phyloP scores from a whole-genome alignment of 2,329 filamentous ascomycete genomes.

The Phoma sp. region DNA sequence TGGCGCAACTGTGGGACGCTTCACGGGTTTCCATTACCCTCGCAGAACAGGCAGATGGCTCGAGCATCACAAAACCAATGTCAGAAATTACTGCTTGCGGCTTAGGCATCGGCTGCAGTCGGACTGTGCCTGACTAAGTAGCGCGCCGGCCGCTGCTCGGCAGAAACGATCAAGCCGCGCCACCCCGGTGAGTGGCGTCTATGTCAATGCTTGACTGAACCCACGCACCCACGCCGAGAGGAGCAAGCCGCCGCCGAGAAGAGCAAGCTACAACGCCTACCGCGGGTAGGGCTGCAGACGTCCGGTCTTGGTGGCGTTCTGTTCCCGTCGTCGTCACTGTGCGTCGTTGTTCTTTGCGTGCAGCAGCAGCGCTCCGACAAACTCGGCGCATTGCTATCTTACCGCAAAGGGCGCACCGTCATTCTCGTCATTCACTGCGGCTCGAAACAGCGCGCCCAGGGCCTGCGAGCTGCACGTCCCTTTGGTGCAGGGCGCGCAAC shows the following conservation, averaged over 20 bases:
- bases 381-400: background rate
- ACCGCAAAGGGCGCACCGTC: background rate
- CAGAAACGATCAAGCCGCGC: constrained; percentile 26
- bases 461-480: constrained; percentile 27
- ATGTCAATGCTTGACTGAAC: constrained; percentile 30
- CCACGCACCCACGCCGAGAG: constrained; percentile 2
- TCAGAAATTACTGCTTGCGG: constrained; percentile 25
- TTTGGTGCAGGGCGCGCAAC: constrained; percentile 17
- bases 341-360: background rate
- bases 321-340: constrained; percentile 5
- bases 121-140: constrained; percentile 14
- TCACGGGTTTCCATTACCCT: constrained; percentile 15
- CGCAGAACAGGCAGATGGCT: constrained; percentile 19
- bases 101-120: constrained; percentile 22
- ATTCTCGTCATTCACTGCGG: background rate
- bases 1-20: background rate
- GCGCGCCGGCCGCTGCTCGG: constrained; percentile 22
- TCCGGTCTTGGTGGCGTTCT: constrained; percentile 4
- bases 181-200: constrained; percentile 27
- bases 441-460: constrained; percentile 7
- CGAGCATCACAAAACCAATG: constrained; percentile 11
- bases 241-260: background rate
- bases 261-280: background rate
- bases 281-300: constrained; percentile 19
- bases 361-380: background rate